Conservation (phyloP, 2,329 filamentous ascomycete genomes). For the Aspergillus sp. region DNA sequence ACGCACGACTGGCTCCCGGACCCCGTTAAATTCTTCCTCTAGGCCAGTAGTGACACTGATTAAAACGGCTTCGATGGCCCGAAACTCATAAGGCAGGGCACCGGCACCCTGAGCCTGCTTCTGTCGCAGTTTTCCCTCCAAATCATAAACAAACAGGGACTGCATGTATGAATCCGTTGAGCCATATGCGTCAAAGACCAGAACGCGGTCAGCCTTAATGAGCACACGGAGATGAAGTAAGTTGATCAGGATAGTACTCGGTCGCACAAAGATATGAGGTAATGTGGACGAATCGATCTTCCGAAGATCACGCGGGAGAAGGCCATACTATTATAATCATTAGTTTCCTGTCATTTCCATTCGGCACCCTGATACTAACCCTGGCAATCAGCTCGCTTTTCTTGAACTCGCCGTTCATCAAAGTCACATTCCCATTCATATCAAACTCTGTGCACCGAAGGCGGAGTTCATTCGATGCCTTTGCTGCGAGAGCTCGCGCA, state of each 20-base stretch:
- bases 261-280: conserved; percentile 91
- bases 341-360: neutral
- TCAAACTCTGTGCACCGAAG: conserved; percentile 94
- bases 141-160: conserved; percentile 95
- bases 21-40: conserved; percentile 91
- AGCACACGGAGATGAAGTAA: conserved; percentile 93
- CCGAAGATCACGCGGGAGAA: conserved; percentile 88
- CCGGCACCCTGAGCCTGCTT: conserved; percentile 57
- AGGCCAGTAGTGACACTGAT: conserved; percentile 90
- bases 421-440: conserved; percentile 83
- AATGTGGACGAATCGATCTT: conserved; percentile 97
- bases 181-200: conserved; percentile 95
- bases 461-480: conserved; percentile 79
- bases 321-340: conserved; percentile 65
- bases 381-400: conserved; percentile 97
- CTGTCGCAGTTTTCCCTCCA: conserved; percentile 88
- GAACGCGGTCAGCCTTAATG: conserved; percentile 89
- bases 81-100: conserved; percentile 88
- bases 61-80: conserved; percentile 89
- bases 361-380: conserved; percentile 49
- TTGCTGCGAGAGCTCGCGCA: conserved; percentile 68
- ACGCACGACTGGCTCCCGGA: conserved; percentile 86
- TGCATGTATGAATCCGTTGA: conserved; percentile 93
- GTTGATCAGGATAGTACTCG: conserved; percentile 90
- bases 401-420: conserved; percentile 94